These are phyloP conservation scores for Chamaenerion angustifolium DNA, from an alignment of 345 rosid genomes.

Conservation along the genomic window DNA sequence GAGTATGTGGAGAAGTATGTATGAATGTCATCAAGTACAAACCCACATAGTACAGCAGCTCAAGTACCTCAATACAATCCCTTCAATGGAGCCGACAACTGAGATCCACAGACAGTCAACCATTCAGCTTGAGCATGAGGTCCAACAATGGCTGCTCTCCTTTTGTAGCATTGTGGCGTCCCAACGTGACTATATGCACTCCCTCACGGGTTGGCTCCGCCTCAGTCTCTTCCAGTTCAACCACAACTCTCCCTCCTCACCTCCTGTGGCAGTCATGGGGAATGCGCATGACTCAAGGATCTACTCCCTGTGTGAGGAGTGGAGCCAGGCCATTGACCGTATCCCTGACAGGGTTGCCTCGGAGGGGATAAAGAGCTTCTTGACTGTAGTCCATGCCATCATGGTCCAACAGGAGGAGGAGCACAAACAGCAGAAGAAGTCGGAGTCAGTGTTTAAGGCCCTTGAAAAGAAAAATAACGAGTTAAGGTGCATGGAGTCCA, in stretches of 20 bases:
- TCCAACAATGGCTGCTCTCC: constrained; percentile 87
- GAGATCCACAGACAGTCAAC: constrained; percentile 90
- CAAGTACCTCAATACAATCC: constrained; percentile 70
- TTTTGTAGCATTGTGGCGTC: constrained; percentile 76
- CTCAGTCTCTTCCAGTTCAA: constrained; percentile 85
- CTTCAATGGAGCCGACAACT: constrained; percentile 73
- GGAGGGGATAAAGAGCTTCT: constrained; percentile 85
- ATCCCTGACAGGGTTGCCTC: constrained; percentile 97
- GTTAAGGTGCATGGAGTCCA: constrained; percentile 60
- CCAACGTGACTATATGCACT: constrained; percentile 76
- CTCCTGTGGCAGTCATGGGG: constrained; percentile 15
- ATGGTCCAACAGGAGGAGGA: constrained; percentile 80
- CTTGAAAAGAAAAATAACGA: constrained; percentile 58
- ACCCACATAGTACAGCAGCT: constrained; percentile 95
- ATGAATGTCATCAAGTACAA: constrained; percentile 95
- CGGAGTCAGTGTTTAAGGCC: constrained; percentile 46
- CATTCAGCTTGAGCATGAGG: constrained; percentile 77
- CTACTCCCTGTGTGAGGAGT: constrained; percentile 79
- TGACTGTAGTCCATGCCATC: constrained; percentile 67
- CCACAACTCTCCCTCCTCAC: constrained; percentile 27
- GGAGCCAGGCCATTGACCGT: constrained; percentile 74
- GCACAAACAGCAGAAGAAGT: constrained; percentile 73
- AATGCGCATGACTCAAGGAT: constrained; percentile 50
- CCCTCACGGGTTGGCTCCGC: constrained; percentile 86
- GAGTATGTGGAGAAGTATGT: constrained; percentile 99